A percentile compares a stretch with the other conserved stretches of the same genome.
Conservation (phyloP, 2,329 filamentous ascomycete species). For the Paraconiothyrium brasiliense region DNA sequence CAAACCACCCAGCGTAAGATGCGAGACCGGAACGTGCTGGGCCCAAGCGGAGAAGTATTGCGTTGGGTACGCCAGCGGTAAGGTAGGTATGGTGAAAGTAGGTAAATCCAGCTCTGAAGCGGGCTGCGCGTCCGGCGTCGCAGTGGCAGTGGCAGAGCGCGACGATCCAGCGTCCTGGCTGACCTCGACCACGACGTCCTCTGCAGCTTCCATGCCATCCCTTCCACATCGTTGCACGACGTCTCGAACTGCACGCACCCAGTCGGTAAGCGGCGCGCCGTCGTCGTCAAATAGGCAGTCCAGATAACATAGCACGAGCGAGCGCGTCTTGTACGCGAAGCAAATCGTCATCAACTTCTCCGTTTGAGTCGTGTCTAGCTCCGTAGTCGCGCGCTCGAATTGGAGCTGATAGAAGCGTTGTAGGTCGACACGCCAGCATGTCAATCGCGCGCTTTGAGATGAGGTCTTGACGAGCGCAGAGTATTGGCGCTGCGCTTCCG, state of each 20-base stretch:
- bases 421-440: constrained; percentile 11
- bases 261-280: constrained; percentile 8
- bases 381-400: constrained; percentile 15
- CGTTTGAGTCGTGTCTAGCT: constrained; percentile 1
- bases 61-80: constrained; percentile 20
- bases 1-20: constrained; percentile 10
- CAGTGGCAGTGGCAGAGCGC: background rate
- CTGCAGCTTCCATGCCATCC: too few relatives aligned
- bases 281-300: constrained; percentile 13
- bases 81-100: constrained; percentile 23
- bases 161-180: background rate
- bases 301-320: constrained; percentile 16
- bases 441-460: background rate
- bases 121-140: background rate
- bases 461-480: constrained; percentile 9
- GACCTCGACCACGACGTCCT: too few relatives aligned
- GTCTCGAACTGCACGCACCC: background rate
- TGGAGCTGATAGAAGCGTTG: constrained; percentile 15
- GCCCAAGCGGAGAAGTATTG: constrained; percentile 18
- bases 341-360: constrained; percentile 16
- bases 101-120: background rate
- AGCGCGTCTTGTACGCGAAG: constrained; percentile 26
- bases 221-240: too few relatives aligned
- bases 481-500: constrained; percentile 23
- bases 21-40: background rate